phyloP scores from a whole-genome alignment of 805 yeast species.

The Saccharomycopsis sp. region DNA sequence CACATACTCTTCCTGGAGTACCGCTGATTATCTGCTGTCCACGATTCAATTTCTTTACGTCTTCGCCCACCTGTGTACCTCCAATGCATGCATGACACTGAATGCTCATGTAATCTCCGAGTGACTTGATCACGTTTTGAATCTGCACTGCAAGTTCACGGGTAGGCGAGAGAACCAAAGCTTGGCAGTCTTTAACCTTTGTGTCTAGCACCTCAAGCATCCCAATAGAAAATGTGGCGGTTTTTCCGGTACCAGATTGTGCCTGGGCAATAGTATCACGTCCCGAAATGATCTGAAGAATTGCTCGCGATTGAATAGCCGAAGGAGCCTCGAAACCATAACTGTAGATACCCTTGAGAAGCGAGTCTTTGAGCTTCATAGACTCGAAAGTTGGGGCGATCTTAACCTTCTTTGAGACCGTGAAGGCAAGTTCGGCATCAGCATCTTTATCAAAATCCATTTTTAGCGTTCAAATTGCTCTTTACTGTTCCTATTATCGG shows the following conservation, averaged over 20 bases:
- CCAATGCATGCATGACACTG: slow-evolving; percentile 91
- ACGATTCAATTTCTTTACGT: slow-evolving; percentile 59
- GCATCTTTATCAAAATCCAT: slow-evolving; percentile 58
- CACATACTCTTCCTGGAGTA: slow-evolving; percentile 93
- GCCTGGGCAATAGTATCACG: slow-evolving; percentile 98
- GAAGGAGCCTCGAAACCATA: slow-evolving; percentile 96
- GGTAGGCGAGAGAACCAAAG: slow-evolving; percentile 88
- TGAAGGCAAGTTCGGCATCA: slow-evolving; percentile 56
- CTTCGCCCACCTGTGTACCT: slow-evolving; percentile 80
- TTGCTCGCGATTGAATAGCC: slow-evolving; percentile 96
- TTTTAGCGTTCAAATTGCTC: no score
- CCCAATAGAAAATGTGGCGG: slow-evolving; percentile 95
- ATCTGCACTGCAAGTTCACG: slow-evolving; percentile 94
- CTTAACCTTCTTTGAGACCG: slow-evolving; percentile 50
- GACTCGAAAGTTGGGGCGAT: slow-evolving; percentile 67
- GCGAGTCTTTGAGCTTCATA: slow-evolving; percentile 62
- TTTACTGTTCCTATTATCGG: background rate
- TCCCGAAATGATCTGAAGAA: slow-evolving; percentile 88
- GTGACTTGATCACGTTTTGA: slow-evolving; percentile 75
- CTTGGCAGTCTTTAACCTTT: slow-evolving; percentile 71
- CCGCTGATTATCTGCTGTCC: slow-evolving; percentile 94
- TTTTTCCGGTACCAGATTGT: slow-evolving; percentile 98
- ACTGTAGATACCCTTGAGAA: slow-evolving; percentile 59
- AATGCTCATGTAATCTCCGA: slow-evolving; percentile 84
- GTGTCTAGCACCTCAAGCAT: slow-evolving; percentile 82